Evolutionary conservation across 148 eudicot species (phyloP).

Genomic region (Vaccinium corymbosum): DNA sequence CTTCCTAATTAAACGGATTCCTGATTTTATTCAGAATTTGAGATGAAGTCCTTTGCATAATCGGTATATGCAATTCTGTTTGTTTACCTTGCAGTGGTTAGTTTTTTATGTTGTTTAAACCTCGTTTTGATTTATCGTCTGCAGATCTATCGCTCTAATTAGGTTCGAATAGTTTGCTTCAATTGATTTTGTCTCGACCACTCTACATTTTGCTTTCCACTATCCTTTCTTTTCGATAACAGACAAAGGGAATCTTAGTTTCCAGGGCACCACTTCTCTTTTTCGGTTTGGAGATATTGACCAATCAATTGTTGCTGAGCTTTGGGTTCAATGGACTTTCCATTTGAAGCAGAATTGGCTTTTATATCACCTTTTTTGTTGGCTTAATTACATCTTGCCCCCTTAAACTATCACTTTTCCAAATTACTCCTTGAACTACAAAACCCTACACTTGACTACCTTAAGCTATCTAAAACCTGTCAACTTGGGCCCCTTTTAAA

Average conservation of each 20-base stretch:
- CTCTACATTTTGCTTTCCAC: not conserved
- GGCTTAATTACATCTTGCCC: no score
- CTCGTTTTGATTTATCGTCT: not conserved
- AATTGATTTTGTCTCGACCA: not conserved
- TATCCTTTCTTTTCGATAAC: not conserved
- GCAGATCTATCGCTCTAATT: not conserved
- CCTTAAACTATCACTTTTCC: no score
- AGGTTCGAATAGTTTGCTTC: not conserved
- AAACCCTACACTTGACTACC: no score
- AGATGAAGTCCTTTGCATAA: slow-evolving; percentile 5
- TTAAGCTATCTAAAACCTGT: no score
- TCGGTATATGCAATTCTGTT: not conserved
- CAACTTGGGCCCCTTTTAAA: no score
- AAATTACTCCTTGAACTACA: no score
- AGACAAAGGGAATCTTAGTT: not conserved
- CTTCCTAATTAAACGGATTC: not conserved
- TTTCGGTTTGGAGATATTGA: not conserved
- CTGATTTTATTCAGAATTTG: not conserved
- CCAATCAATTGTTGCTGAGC: not conserved
- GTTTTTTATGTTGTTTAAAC: not conserved
- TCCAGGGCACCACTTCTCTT: not conserved
- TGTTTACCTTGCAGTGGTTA: not conserved
- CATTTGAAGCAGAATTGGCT: no score
- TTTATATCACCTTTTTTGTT: no score
- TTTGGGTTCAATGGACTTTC: no score